phyloP scores from a whole-genome alignment of 345 rosid genomes.

The Gossypium raimondii region DNA sequence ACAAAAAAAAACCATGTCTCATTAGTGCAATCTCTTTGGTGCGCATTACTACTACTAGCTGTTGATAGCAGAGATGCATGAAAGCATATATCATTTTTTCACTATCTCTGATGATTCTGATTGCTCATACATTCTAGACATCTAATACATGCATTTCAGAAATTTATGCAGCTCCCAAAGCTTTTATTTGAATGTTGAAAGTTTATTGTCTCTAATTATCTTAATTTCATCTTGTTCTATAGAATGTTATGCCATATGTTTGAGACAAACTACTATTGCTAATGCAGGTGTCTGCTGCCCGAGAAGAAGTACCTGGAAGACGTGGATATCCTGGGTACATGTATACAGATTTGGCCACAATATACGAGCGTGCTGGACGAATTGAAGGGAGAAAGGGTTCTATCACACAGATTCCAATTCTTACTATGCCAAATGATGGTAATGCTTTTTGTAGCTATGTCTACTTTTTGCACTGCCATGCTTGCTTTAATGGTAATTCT shows the following conservation, averaged over 20 bases:
- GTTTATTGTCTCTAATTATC: background rate
- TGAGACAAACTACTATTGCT: slow-evolving; percentile 17
- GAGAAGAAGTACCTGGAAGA: slow-evolving; percentile 99
- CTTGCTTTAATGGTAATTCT: slow-evolving; percentile 9
- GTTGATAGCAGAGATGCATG: background rate
- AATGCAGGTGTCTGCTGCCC: slow-evolving; percentile 94
- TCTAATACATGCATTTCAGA: background rate
- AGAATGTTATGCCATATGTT: slow-evolving; percentile 4
- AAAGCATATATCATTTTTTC: background rate
- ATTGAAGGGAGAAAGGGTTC: slow-evolving; percentile 98
- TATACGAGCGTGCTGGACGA: slow-evolving; percentile 96
- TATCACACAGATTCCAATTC: slow-evolving; percentile 95
- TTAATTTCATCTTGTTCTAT: background rate
- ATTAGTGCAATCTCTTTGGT: background rate
- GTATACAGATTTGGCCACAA: slow-evolving; percentile 99
- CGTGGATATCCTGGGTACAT: slow-evolving; percentile 99
- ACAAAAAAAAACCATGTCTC: background rate
- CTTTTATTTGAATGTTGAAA: background rate
- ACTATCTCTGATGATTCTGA: background rate
- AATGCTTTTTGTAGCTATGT: slow-evolving; percentile 15
- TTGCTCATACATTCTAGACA: background rate
- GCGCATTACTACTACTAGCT: background rate
- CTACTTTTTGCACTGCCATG: background rate
- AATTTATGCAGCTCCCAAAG: background rate
- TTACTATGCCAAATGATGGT: slow-evolving; percentile 99